Conservation (phyloP, 139 green algal species). For the Diplosphaera chodatii region DNA sequence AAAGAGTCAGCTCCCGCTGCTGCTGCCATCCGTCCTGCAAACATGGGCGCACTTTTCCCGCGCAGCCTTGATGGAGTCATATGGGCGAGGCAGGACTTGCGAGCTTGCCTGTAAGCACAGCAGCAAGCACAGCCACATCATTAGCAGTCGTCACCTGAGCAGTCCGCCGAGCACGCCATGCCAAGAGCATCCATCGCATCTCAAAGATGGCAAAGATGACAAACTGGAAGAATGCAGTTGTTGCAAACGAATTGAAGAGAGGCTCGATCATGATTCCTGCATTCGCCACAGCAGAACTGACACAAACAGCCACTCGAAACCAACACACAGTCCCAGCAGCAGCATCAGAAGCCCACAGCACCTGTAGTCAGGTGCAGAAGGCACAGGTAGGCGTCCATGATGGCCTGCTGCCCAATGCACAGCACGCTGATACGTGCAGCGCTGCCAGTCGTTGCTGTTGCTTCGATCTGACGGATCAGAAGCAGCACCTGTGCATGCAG, state of each 20-base stretch:
- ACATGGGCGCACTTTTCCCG: too few species aligned
- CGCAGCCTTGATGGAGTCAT: too few species aligned
- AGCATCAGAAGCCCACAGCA: too few species aligned
- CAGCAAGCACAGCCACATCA: too few species aligned
- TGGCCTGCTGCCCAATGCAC: conserved; percentile 63
- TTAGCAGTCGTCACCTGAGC: not conserved
- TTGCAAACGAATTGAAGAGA: conserved; percentile 75
- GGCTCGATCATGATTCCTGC: conserved; percentile 74
- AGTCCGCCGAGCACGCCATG: conserved; percentile 62
- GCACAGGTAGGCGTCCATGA: conserved; percentile 86
- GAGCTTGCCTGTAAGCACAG: too few species aligned
- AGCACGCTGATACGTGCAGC: conserved; percentile 64
- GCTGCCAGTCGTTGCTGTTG: conserved; percentile 28
- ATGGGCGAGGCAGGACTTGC: too few species aligned
- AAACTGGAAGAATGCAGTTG: conserved; percentile 73
- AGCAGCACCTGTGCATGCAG: conserved; percentile 76
- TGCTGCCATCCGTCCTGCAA: conserved; percentile 5
- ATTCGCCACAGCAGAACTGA: too few species aligned
- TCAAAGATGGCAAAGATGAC: conserved; percentile 88
- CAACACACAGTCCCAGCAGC: too few species aligned
- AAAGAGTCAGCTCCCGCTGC: conserved; percentile 62
- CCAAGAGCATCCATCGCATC: conserved; percentile 72
- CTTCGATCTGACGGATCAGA: conserved; percentile 71
- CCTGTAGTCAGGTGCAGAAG: conserved; percentile 75
- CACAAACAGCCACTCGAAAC: too few species aligned